Evolutionary conservation across 1,284 basidiomycete species (phyloP), one percentile per base, ranked within the genome.

Genomic region (Ganoderma boninense): DNA sequence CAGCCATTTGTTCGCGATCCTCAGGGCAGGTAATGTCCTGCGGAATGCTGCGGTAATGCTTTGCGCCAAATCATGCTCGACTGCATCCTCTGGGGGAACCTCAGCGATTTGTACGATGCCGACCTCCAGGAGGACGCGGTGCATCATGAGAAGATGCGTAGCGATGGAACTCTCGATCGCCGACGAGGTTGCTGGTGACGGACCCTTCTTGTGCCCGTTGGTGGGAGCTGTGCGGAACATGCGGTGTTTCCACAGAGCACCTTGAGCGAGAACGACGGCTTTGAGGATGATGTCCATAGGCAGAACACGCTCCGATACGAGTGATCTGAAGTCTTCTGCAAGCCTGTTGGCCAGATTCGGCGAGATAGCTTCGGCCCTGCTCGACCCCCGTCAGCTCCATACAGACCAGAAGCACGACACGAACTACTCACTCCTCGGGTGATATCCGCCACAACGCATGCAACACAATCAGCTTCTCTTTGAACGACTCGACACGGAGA

Each of bases 1-100:
- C 35, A 97, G 80, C 97, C 97, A 99, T 80, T 97, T 97, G 76
- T 90, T 92, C 1, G 92, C 89, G 65, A 99, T 92, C 18, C 97
- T 90, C 62, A 99, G 83, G 6, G 95, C 92, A 2, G 97, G 96
- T 3, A 99, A 84, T 13, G 93, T 93, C 42, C 97, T 87, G 40
- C 97, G 87, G 70, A 98, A 92, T 10, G 90, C 89, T 1, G 96
- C 96, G 0, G 93, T 94, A 77, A 99, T 97, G 46, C 89, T 87
- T 76, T 93, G 91, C 6, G 95, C 93, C 5, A 95, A 85, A 76
- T 92, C 90, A 63, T 86, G 83, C 68, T 89, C 87, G 49, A 83
- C 84, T 2, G 81, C 83, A 71, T 91, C 89, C 72, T 89, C 83
- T 2, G 87, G 78, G 18, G 86, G 84, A 23, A 84, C 80, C 68